Evolutionary conservation across 129 eudicot genomes (phyloP).

Genomic region (Glebionis coronaria): DNA sequence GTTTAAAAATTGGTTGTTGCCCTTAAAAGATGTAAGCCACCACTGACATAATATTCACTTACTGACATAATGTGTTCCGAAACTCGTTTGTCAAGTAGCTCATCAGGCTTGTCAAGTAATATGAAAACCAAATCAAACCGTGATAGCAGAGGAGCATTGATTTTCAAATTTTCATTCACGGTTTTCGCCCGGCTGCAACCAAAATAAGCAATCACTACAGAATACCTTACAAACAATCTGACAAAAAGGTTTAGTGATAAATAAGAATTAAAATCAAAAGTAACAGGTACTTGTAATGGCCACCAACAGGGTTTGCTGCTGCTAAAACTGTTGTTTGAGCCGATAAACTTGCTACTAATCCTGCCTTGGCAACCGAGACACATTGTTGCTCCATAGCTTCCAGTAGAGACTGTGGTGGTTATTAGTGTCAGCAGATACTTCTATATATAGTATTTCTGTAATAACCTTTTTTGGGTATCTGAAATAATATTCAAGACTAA

Average conservation of each 20-base stretch:
- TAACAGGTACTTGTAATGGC: slow-evolving; percentile 78
- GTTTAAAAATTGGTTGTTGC: too few relatives aligned
- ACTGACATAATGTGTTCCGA: slow-evolving; percentile 98
- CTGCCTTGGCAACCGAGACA: slow-evolving; percentile 99
- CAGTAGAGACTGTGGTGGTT: slow-evolving; percentile 58
- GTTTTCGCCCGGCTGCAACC: slow-evolving; percentile 94
- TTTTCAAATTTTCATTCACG: slow-evolving; percentile 93
- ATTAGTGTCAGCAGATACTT: slow-evolving; percentile 16
- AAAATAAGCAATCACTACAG: slow-evolving; percentile 7
- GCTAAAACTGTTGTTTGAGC: slow-evolving; percentile 98
- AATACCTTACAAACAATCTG: slow-evolving; percentile 9
- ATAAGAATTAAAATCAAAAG: neutral
- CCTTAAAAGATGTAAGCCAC: too few relatives aligned
- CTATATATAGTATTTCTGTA: neutral
- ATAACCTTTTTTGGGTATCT: slow-evolving; percentile 5
- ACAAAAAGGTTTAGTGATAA: slow-evolving; percentile 1
- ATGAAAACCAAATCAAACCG: slow-evolving; percentile 97
- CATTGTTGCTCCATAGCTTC: slow-evolving; percentile 99
- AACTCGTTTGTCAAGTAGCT: slow-evolving; percentile 72
- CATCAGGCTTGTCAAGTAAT: slow-evolving; percentile 91
- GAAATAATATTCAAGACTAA: slow-evolving; percentile 18
- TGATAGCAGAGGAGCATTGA: slow-evolving; percentile 80
- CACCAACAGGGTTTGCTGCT: slow-evolving; percentile 99
- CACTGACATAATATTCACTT: slow-evolving; percentile 32
- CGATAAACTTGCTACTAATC: slow-evolving; percentile 95